These are phyloP conservation scores for Acacia crassicarpa DNA, from an alignment of 306 rosid genomes.

Conservation along the genomic window DNA sequence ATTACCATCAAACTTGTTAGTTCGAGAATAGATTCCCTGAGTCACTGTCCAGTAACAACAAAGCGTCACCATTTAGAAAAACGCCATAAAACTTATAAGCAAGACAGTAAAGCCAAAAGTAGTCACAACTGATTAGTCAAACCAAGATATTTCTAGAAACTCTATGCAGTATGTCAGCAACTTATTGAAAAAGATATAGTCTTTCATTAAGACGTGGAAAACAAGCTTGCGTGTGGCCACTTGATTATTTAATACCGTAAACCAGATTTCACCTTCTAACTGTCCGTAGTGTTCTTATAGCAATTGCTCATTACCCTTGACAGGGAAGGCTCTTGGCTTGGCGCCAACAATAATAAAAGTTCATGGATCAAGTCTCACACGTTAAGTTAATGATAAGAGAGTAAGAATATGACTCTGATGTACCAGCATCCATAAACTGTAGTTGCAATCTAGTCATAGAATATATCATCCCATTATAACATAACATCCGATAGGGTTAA, in stretches of 20 bases:
- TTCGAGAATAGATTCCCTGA: conserved; percentile 54
- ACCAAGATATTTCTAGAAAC: not conserved
- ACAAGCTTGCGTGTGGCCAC: not conserved
- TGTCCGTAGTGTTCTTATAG: not conserved
- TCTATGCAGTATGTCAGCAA: not conserved
- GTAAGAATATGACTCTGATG: not conserved
- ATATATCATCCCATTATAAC: conserved; percentile 12
- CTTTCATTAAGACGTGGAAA: not conserved
- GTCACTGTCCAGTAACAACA: conserved; percentile 50
- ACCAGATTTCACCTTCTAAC: not conserved
- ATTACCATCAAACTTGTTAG: conserved; percentile 49
- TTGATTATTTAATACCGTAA: not conserved
- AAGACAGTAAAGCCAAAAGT: not conserved
- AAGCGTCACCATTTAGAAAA: conserved; percentile 14
- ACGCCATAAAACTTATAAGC: not conserved
- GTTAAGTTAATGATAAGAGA: not conserved
- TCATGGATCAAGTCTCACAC: not conserved
- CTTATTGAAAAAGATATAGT: not conserved
- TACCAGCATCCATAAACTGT: not conserved
- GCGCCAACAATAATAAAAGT: not conserved
- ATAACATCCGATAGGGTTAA: not conserved
- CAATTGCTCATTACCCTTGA: not conserved
- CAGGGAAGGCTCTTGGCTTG: not conserved
- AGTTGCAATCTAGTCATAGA: not conserved
- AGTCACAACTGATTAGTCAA: not conserved